Evolutionary conservation across 495 filamentous ascomycete genomes (phyloP).

Genomic region (Evansstolkia leycettana): DNA sequence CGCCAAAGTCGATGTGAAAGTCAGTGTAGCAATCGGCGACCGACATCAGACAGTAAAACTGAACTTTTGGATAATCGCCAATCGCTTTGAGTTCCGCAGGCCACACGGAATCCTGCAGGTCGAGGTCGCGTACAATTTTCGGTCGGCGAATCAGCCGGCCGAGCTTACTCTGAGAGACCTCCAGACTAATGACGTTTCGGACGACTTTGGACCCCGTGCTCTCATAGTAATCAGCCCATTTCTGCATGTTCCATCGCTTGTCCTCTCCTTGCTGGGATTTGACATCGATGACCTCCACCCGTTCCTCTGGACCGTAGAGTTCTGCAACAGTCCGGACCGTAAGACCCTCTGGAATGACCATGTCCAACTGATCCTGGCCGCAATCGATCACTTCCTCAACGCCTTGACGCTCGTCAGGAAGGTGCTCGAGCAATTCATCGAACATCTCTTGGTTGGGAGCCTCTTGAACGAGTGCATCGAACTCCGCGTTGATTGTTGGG

Average conservation of each 20-base stretch:
- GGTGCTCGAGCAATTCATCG: slow-evolving; percentile 31
- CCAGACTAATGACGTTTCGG: slow-evolving; percentile 66
- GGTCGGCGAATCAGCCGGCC: slow-evolving; percentile 56
- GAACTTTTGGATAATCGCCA: slow-evolving; percentile 49
- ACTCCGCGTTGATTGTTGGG: slow-evolving; percentile 10
- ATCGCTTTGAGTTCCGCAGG: slow-evolving; percentile 46
- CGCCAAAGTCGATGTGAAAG: slow-evolving; percentile 73
- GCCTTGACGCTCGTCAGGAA: slow-evolving; percentile 21
- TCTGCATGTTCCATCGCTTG: slow-evolving; percentile 57
- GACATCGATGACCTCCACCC: slow-evolving; percentile 64
- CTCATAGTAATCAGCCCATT: slow-evolving; percentile 69
- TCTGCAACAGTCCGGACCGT: slow-evolving; percentile 56
- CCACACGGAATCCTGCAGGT: slow-evolving; percentile 64
- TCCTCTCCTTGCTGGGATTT: slow-evolving; percentile 61
- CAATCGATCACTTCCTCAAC: slow-evolving; percentile 40
- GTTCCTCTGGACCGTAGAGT: slow-evolving; percentile 52
- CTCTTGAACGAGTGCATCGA: slow-evolving; percentile 22
- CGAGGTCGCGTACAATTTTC: slow-evolving; percentile 57
- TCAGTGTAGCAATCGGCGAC: slow-evolving; percentile 71
- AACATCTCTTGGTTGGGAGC: slow-evolving; percentile 34
- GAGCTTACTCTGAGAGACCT: slow-evolving; percentile 56
- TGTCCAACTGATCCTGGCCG: slow-evolving; percentile 57
- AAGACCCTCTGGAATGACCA: slow-evolving; percentile 59
- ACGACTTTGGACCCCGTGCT: slow-evolving; percentile 49
- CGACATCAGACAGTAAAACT: slow-evolving; percentile 69